A percentile compares a stretch with the other conserved stretches of the same genome.
Evolutionary conservation across 805 yeast species (phyloP).

Genomic region (Cephaloascus albidus): DNA sequence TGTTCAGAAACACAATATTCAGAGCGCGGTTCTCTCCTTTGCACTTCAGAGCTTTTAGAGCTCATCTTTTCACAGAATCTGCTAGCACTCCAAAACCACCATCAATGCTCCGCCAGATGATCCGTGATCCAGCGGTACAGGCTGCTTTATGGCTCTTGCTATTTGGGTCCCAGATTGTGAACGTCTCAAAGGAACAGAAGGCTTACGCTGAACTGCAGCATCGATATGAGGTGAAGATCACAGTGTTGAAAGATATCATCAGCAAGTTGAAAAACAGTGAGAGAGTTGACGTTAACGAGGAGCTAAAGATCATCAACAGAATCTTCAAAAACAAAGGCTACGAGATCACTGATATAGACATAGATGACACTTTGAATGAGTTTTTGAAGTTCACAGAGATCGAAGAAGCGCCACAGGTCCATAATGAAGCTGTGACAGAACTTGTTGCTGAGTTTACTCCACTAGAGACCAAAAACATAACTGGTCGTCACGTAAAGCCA

Average conservation of each 20-base stretch:
- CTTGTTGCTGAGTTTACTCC: no score
- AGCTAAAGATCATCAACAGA: conserved; percentile 29
- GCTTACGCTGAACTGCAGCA: conserved; percentile 30
- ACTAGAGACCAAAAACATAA: no score
- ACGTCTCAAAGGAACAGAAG: conserved; percentile 34
- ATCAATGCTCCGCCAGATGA: conserved; percentile 14
- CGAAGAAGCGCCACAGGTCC: no score
- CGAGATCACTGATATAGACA: conserved; percentile 22
- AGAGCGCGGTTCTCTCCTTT: no score
- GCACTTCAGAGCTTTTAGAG: no score
- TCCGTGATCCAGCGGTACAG: conserved; percentile 22
- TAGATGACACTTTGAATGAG: conserved; percentile 27
- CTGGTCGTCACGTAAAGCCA: no score
- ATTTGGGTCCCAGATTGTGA: conserved; percentile 38
- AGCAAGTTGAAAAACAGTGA: conserved; percentile 20
- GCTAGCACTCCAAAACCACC: conserved; percentile 21
- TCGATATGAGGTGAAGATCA: conserved; percentile 25
- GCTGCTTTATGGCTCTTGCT: conserved; percentile 23
- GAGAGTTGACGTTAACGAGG: conserved; percentile 30
- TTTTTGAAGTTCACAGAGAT: conserved; percentile 22
- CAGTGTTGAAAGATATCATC: conserved; percentile 19
- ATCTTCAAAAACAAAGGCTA: conserved; percentile 27
- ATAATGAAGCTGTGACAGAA: no score
- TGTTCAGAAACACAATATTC: no score
- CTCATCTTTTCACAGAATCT: no score